phyloP scores from a whole-genome alignment of 2,329 filamentous ascomycete genomes.

The Colletotrichum truncatum region DNA sequence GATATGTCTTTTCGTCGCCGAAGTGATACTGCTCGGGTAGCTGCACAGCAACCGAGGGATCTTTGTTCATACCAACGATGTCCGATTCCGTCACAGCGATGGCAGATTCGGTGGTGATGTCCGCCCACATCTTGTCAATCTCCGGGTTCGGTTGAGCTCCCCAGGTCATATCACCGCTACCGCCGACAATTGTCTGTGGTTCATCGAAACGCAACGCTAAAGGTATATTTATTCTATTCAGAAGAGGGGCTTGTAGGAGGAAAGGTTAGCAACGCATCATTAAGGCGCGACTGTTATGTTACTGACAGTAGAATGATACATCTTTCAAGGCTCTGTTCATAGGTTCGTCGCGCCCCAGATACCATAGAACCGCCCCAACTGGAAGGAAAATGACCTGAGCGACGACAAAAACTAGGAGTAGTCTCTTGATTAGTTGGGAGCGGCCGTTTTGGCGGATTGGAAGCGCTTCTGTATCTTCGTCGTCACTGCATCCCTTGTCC shows the following conservation, averaged over 20 bases:
- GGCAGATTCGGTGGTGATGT: background rate
- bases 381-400: background rate
- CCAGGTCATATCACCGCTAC: constrained; percentile 9
- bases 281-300: background rate
- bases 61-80: background rate
- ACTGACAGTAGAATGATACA: constrained; percentile 7
- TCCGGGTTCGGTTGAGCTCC: background rate
- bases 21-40: constrained; percentile 9
- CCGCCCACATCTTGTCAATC: constrained; percentile 16
- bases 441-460: background rate
- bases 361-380: background rate
- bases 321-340: background rate
- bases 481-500: background rate
- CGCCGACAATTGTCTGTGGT: background rate
- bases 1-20: constrained; percentile 3
- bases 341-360: background rate
- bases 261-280: background rate
- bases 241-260: constrained; percentile 1
- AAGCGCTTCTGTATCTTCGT: background rate
- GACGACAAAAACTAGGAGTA: background rate
- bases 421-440: background rate
- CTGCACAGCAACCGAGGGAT: constrained; percentile 6
- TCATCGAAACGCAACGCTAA: constrained; percentile 1
- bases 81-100: constrained; percentile 7
- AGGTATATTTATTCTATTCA: background rate